phyloP scores from a whole-genome alignment of 352 stramenopile species.

The Pythium inflatum region DNA sequence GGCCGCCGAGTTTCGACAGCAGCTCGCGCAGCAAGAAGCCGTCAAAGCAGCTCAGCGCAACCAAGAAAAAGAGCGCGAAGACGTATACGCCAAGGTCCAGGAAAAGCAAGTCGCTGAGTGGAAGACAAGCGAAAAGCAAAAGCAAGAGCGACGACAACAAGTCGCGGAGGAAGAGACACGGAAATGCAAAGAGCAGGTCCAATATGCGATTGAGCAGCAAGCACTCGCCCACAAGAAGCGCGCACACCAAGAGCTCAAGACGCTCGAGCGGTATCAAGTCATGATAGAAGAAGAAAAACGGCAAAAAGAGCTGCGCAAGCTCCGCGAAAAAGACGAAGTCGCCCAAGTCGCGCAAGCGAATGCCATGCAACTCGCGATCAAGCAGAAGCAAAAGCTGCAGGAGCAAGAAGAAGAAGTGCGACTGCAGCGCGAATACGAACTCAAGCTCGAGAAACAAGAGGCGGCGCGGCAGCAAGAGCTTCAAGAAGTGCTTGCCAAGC shows the following conservation, averaged over 20 bases:
- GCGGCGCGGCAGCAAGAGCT: slow-evolving; percentile 49
- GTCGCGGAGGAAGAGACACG: slow-evolving; percentile 45
- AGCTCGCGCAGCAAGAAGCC: slow-evolving; percentile 51
- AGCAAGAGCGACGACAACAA: slow-evolving; percentile 37
- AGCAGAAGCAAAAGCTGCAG: slow-evolving; percentile 40
- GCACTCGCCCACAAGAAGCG: slow-evolving; percentile 42
- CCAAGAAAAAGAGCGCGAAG: slow-evolving; percentile 37
- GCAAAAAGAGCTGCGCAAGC: slow-evolving; percentile 52
- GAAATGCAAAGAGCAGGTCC: slow-evolving; percentile 52
- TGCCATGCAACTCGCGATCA: slow-evolving; percentile 52
- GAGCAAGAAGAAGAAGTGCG: slow-evolving; percentile 51
- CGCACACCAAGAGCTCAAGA: slow-evolving; percentile 48
- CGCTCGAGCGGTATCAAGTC: slow-evolving; percentile 43
- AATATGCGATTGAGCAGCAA: slow-evolving; percentile 42
- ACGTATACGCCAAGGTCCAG: slow-evolving; percentile 47
- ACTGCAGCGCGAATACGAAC: slow-evolving; percentile 53
- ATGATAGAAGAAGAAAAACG: slow-evolving; percentile 54
- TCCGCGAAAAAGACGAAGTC: slow-evolving; percentile 48
- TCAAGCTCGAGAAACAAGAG: slow-evolving; percentile 57
- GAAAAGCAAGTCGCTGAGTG: slow-evolving; percentile 45
- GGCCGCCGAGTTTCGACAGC: slow-evolving; percentile 43
- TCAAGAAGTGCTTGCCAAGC: slow-evolving; percentile 50
- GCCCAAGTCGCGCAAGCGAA: slow-evolving; percentile 56
- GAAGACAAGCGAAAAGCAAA: slow-evolving; percentile 46
- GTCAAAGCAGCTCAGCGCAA: slow-evolving; percentile 38